Evolutionary conservation across 2,329 filamentous ascomycete species (phyloP).

Genomic region (Helminthosporium solani): DNA sequence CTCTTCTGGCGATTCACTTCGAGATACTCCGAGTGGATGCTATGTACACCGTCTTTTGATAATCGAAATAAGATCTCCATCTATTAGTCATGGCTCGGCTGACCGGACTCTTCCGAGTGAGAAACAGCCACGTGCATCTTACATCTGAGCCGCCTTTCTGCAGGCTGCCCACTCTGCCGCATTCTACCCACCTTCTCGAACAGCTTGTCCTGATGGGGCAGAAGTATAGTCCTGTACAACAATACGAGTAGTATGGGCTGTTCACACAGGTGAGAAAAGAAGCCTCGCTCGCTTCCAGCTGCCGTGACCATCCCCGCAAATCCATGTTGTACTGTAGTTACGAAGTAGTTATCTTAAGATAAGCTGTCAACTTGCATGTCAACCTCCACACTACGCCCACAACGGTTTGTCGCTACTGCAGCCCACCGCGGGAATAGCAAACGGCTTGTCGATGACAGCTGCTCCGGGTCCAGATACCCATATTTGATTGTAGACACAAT

Average conservation of each 20-base stretch:
- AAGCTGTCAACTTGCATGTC: constrained; percentile 11
- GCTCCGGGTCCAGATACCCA: neutral
- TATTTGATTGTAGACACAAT: neutral
- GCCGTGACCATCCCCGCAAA: neutral
- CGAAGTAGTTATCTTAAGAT: constrained; percentile 10
- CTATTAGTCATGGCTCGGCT: no score
- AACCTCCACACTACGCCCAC: constrained; percentile 23
- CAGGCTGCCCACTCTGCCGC: no score
- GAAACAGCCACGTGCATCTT: no score
- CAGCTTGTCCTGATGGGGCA: neutral
- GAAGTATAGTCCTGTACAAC: no score
- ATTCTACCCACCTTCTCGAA: neutral
- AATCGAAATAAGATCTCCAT: no score
- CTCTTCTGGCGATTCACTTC: no score
- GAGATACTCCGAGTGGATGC: no score
- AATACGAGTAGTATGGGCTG: no score
- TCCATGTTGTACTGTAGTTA: no score
- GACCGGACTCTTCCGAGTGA: no score
- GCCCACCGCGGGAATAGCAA: constrained; percentile 8
- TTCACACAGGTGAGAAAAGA: neutral
- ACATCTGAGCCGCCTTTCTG: no score
- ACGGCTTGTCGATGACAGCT: neutral
- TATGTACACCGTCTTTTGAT: no score
- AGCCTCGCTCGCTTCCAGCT: neutral
- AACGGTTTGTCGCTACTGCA: constrained; percentile 24